These are phyloP conservation scores for Vaccinium corymbosum DNA, from an alignment of 148 eudicot genomes.

Conservation along the genomic window DNA sequence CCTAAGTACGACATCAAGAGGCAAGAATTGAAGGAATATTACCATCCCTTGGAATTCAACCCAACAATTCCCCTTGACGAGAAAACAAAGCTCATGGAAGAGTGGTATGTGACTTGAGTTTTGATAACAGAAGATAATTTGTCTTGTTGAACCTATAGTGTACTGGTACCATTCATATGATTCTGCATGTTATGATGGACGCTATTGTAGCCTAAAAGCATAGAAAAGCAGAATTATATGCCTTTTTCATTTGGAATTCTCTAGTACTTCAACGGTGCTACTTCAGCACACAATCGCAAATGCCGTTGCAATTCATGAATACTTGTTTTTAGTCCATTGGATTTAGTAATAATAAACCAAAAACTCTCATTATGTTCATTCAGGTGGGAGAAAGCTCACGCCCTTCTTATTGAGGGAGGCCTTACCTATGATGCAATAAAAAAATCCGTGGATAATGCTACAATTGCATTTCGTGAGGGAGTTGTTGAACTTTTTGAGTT, in stretches of 20 bases:
- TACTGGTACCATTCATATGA: neutral
- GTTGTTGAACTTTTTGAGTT: slow-evolving; percentile 74
- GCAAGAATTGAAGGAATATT: slow-evolving; percentile 64
- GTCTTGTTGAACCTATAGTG: neutral
- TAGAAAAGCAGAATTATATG: neutral
- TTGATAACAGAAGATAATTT: neutral
- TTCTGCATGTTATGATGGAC: neutral
- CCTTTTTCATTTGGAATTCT: neutral
- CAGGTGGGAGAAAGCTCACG: slow-evolving; percentile 96
- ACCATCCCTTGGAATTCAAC: slow-evolving; percentile 82
- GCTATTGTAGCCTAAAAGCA: neutral
- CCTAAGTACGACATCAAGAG: slow-evolving; percentile 70
- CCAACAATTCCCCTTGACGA: slow-evolving; percentile 77
- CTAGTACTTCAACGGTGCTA: neutral
- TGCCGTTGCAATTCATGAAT: neutral
- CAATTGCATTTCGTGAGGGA: slow-evolving; percentile 83
- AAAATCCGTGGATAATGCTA: slow-evolving; percentile 65
- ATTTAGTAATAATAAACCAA: slow-evolving; percentile 11
- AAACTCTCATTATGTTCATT: slow-evolving; percentile 7
- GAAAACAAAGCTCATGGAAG: slow-evolving; percentile 93
- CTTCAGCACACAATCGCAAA: neutral
- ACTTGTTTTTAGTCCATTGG: neutral
- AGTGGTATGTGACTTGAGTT: slow-evolving; percentile 49
- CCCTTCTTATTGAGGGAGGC: slow-evolving; percentile 90
- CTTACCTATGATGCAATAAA: slow-evolving; percentile 70